Base-by-base conservation (phyloP, 768 basidiomycete species). In the Naganishia randhawae region DNA sequence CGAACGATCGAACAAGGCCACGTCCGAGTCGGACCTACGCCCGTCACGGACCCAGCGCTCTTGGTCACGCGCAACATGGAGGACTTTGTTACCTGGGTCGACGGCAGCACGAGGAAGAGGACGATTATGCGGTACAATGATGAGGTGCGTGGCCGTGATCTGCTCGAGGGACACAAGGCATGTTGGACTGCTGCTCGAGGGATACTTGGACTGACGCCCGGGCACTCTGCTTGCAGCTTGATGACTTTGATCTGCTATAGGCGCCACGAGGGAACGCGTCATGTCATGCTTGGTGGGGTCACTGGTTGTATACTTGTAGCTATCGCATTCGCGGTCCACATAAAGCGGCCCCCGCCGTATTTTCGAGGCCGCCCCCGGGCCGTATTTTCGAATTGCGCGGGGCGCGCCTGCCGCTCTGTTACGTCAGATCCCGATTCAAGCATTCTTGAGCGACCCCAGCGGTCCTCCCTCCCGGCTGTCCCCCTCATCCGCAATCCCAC, bases 51-150 rank as follows among this genome's bases (percentile, higher is more conserved):
- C 79, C 96, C 96, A 2, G 96, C 94, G 0, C 96, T 88, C 82
- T 84, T 99, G 62, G 92, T 99, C 68, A 95, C 92, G 45, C 91
- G 95, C 74, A 90, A 92, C 72, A 94, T 96, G 93, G 93, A 98
- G 77, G 96, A 99, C 84, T 99, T 94, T 81, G 92, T 98, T 51
- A 99, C 96, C 39, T 99, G 96, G 96, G 94, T 98, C 25, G 94
- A 97, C 77, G 92, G 92, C 29, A 94, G 91, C 72, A 95, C 95
- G 79, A 85, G 97, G 77, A 97, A 95, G 86, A 85, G 95, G 65
- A 93, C 91, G 0, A 87, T 98, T 81, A 89, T 93, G 89, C 81
- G 84, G 69, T 99, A 99, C 84, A 99, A 99, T 78, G 94, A 96
- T 82, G 89, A 96, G 86, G 91, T 91, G 63, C 37, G 83, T 51